Evolutionary conservation across 495 filamentous ascomycete genomes (phyloP).

Genomic region (Annulohypoxylon stygium): DNA sequence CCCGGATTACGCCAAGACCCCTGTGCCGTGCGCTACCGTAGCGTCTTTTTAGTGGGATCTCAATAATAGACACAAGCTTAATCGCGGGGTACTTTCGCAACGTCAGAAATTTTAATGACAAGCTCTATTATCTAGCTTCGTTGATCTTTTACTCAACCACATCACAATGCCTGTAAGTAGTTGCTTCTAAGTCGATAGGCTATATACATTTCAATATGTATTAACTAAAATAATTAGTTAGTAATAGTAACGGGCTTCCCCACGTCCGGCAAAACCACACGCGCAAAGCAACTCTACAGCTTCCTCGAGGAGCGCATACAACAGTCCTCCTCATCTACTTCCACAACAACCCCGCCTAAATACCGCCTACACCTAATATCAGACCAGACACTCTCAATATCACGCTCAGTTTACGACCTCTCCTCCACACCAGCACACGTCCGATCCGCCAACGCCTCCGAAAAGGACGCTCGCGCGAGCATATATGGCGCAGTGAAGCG

Average conservation of each 20-base stretch:
- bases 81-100: slow-evolving; percentile 32
- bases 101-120: slow-evolving; percentile 31
- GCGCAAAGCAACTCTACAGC: slow-evolving; percentile 79
- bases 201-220: neutral
- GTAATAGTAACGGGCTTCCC: slow-evolving; percentile 94
- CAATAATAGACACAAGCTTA: slow-evolving; percentile 2
- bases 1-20: slow-evolving; percentile 28
- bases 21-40: slow-evolving; percentile 21
- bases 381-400: slow-evolving; percentile 73
- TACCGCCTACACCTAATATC: slow-evolving; percentile 76
- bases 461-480: slow-evolving; percentile 93
- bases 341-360: slow-evolving; percentile 53
- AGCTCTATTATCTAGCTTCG: slow-evolving; percentile 7
- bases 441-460: slow-evolving; percentile 70
- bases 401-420: slow-evolving; percentile 73
- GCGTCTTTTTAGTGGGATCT: slow-evolving; percentile 1
- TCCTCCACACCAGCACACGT: slow-evolving; percentile 62
- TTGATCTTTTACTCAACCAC: neutral
- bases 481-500: slow-evolving; percentile 89
- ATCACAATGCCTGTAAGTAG: slow-evolving; percentile 32
- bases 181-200: neutral
- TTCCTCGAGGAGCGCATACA: slow-evolving; percentile 72
- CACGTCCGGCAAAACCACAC: slow-evolving; percentile 90
- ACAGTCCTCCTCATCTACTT: slow-evolving; percentile 18
- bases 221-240: slow-evolving; percentile 67